Evolutionary conservation across 108 stramenopile species (phyloP).

Genomic region (Skeletonema costatum): DNA sequence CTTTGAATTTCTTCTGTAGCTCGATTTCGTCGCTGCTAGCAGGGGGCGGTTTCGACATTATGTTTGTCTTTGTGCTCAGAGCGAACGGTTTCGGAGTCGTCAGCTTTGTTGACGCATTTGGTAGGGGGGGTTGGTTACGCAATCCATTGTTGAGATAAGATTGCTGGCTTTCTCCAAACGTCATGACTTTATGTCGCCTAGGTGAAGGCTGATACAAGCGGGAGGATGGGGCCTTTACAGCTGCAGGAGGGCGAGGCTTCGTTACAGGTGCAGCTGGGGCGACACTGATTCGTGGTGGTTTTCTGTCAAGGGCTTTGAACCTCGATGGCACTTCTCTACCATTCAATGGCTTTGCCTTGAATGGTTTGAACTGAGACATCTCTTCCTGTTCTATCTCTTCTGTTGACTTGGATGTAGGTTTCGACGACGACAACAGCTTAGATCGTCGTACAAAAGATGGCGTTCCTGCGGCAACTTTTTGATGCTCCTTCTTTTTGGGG

Average conservation of each 20-base stretch:
- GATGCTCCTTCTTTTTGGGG: neutral
- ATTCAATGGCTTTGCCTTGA: slow-evolving; percentile 19
- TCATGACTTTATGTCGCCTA: slow-evolving; percentile 18
- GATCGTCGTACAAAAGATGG: slow-evolving; percentile 2
- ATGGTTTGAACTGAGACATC: slow-evolving; percentile 25
- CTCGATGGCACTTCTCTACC: slow-evolving; percentile 29
- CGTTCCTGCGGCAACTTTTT: neutral
- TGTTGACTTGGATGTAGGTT: slow-evolving; percentile 8
- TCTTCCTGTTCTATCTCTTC: slow-evolving; percentile 11
- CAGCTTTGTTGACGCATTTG: neutral
- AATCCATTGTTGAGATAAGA: slow-evolving; percentile 21
- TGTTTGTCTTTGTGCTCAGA: neutral
- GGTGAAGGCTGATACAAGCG: slow-evolving; percentile 14
- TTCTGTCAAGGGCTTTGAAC: slow-evolving; percentile 7
- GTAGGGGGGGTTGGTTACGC: neutral
- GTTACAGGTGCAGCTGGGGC: neutral
- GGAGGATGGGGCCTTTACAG: slow-evolving; percentile 7
- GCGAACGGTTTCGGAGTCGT: neutral
- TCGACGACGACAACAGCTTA: neutral
- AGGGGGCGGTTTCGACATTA: neutral
- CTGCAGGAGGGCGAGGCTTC: slow-evolving; percentile 3
- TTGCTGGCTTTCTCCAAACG: slow-evolving; percentile 30
- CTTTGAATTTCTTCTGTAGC: neutral
- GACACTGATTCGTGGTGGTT: neutral
- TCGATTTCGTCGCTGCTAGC: neutral